A percentile compares a stretch with the other conserved stretches of the same genome.
These are phyloP conservation scores for Annona squamosa DNA, from an alignment of 164 flowering plant genomes.

Conservation along the genomic window DNA sequence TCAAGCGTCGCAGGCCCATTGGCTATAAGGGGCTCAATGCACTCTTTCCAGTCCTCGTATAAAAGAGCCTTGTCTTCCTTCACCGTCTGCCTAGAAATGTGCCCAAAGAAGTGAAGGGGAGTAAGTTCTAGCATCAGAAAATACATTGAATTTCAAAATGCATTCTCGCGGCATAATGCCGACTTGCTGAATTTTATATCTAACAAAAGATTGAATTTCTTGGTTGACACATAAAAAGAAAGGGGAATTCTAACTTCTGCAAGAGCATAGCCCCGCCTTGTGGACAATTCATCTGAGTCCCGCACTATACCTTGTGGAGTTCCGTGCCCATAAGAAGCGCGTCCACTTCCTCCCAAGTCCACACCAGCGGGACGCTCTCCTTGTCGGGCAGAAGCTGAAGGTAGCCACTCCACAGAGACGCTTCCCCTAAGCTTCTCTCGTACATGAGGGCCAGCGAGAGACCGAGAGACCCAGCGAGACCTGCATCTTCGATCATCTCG, in stretches of 20 bases:
- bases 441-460: constrained; percentile 77
- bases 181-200: background rate
- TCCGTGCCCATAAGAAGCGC: constrained; percentile 64
- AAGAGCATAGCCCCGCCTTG: no score
- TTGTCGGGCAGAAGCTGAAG: constrained; percentile 57
- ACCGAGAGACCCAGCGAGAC: constrained; percentile 53
- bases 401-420: constrained; percentile 75
- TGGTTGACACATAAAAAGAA: background rate
- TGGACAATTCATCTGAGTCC: no score
- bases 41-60: constrained; percentile 86
- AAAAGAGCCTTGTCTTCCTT: constrained; percentile 70
- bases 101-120: constrained; percentile 2
- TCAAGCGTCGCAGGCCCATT: constrained; percentile 29
- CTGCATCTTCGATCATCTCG: constrained; percentile 50
- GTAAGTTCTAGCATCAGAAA: background rate
- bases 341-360: constrained; percentile 66
- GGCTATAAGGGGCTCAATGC: constrained; percentile 55
- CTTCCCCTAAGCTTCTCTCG: constrained; percentile 62
- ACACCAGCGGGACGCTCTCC: constrained; percentile 66
- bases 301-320: constrained; percentile 63
- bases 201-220: no score
- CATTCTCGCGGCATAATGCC: background rate
- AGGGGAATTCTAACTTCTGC: background rate
- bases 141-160: background rate
- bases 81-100: constrained; percentile 63